These are phyloP conservation scores for Nepenthes mirabilis DNA, from an alignment of 148 eudicot species.

Conservation along the genomic window DNA sequence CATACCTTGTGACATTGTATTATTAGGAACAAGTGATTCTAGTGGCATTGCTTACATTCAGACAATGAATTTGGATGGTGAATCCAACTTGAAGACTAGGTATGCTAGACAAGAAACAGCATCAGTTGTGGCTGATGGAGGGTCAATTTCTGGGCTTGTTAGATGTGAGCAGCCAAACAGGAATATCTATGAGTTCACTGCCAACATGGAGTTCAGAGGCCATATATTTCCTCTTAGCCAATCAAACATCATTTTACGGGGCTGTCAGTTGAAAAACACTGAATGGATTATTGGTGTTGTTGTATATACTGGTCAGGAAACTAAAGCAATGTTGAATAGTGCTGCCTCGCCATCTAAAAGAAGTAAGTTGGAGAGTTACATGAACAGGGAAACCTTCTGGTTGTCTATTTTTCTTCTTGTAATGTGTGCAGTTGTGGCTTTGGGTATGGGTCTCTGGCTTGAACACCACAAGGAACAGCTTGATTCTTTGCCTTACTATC, in stretches of 20 bases:
- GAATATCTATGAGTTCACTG: slow-evolving; percentile 91
- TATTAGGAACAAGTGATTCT: slow-evolving; percentile 78
- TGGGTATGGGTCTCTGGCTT: slow-evolving; percentile 91
- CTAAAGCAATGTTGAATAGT: slow-evolving; percentile 95
- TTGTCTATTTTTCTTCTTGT: slow-evolving; percentile 74
- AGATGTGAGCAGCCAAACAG: slow-evolving; percentile 93
- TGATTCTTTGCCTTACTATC: slow-evolving; percentile 77
- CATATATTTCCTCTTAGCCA: slow-evolving; percentile 68
- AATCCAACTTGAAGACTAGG: slow-evolving; percentile 92
- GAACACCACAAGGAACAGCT: slow-evolving; percentile 48
- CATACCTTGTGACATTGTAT: slow-evolving; percentile 84
- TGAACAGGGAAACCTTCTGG: slow-evolving; percentile 92
- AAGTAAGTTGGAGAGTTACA: slow-evolving; percentile 77
- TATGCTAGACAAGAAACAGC: slow-evolving; percentile 90
- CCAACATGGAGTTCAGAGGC: slow-evolving; percentile 74
- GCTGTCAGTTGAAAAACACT: slow-evolving; percentile 94
- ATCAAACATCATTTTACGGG: slow-evolving; percentile 87
- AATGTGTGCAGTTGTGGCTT: slow-evolving; percentile 79
- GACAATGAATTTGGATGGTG: slow-evolving; percentile 97
- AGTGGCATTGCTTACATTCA: slow-evolving; percentile 92
- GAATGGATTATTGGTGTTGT: slow-evolving; percentile 87
- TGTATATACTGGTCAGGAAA: slow-evolving; percentile 96
- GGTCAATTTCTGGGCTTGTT: slow-evolving; percentile 45
- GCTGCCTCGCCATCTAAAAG: slow-evolving; percentile 82
- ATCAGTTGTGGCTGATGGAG: slow-evolving; percentile 47